phyloP scores from a whole-genome alignment of 2,329 filamentous ascomycete species.

The Davidsoniella virescens region DNA sequence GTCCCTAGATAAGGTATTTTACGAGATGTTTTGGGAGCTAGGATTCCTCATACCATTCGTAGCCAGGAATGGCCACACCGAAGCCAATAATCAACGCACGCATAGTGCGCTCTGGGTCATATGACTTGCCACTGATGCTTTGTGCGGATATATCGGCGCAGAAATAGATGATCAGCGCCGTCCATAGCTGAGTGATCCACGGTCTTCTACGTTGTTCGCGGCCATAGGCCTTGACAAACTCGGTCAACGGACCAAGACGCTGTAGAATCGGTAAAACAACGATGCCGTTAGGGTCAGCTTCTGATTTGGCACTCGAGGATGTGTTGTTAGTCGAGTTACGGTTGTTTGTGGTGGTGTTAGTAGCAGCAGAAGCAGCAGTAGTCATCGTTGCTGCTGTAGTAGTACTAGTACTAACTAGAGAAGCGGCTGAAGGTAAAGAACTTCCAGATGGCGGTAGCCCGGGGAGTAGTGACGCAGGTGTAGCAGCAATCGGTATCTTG shows the following conservation, averaged over 20 bases:
- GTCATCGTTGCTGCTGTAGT: no score
- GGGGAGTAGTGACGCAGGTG: background rate
- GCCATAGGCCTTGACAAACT: slow-evolving; percentile 43
- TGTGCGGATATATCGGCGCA: slow-evolving; percentile 66
- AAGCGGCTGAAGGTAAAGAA: background rate
- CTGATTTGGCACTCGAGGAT: background rate
- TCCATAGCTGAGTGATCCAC: slow-evolving; percentile 63
- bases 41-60: slow-evolving; percentile 49
- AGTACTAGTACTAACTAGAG: no score
- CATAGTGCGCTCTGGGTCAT: slow-evolving; percentile 52
- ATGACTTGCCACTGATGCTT: slow-evolving; percentile 42
- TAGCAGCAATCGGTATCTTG: no score
- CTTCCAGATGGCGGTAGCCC: background rate
- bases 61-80: slow-evolving; percentile 52
- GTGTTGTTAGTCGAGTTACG: background rate
- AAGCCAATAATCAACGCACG: slow-evolving; percentile 57
- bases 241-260: slow-evolving; percentile 40
- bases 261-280: slow-evolving; percentile 30
- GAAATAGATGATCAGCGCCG: slow-evolving; percentile 62
- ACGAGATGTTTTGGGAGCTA: no score
- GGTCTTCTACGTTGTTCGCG: slow-evolving; percentile 56
- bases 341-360: background rate
- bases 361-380: no score
- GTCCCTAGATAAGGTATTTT: no score
- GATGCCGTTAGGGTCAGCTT: background rate